A percentile compares a stretch with the other conserved stretches of the same genome.
Conservation (phyloP, 2,329 filamentous ascomycete species). For the Beauveria pseudobassiana region DNA sequence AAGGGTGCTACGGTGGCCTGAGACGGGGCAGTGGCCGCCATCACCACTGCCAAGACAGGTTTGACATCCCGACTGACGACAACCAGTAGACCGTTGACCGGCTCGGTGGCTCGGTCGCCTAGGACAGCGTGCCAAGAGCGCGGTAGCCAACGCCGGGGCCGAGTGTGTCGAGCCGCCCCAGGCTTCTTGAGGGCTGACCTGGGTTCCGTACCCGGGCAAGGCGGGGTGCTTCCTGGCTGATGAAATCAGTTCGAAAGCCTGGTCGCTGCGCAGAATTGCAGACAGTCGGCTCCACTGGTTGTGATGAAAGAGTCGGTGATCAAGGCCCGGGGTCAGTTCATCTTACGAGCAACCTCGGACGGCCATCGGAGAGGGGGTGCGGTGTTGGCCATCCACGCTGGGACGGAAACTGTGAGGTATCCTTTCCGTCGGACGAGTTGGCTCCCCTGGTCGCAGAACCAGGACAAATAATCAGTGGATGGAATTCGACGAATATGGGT, state of each 20-base stretch:
- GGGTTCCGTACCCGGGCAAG: slow-evolving; percentile 8
- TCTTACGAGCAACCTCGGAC: neutral
- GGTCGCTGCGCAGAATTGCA: neutral
- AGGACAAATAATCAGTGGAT: neutral
- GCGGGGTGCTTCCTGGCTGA: neutral
- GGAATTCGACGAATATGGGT: neutral
- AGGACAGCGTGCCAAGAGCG: slow-evolving; percentile 5
- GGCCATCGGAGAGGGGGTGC: neutral
- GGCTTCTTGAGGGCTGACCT: neutral
- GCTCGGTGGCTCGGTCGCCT: neutral
- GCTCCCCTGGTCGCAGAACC: neutral
- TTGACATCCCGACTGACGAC: neutral
- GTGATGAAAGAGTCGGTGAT: neutral
- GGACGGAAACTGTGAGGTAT: neutral
- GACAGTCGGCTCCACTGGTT: neutral
- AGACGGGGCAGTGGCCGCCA: neutral
- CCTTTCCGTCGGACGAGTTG: neutral
- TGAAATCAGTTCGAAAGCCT: neutral
- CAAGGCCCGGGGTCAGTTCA: neutral
- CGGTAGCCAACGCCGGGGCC: neutral
- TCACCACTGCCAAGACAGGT: neutral
- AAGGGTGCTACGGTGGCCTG: neutral
- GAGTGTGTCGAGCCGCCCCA: neutral
- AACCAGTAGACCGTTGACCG: neutral
- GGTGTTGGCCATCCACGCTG: neutral